These are phyloP conservation scores for Heliamphora pulchella DNA, from an alignment of 179 eudicot species.

Conservation along the genomic window DNA sequence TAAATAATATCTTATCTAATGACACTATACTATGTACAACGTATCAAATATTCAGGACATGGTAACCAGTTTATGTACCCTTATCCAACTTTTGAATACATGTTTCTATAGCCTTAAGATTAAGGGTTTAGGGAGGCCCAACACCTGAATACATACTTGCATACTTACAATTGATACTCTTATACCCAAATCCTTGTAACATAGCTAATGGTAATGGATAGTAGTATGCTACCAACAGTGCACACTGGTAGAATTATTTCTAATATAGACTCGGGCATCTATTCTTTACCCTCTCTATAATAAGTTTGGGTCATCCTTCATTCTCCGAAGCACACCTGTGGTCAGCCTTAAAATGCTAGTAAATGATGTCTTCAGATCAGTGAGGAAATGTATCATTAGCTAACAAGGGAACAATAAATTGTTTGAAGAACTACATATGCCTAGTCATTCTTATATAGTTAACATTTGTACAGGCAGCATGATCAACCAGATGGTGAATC, in stretches of 20 bases:
- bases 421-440: not conserved
- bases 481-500: constrained; percentile 44
- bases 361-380: not conserved
- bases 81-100: no score
- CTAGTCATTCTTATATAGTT: not conserved
- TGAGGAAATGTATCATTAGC: not conserved
- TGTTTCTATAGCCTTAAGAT: no score
- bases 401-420: not conserved
- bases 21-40: no score
- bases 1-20: no score
- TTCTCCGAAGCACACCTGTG: not conserved
- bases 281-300: not conserved
- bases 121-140: not conserved
- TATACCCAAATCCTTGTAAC: not conserved
- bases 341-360: not conserved
- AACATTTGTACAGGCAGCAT: constrained; percentile 28
- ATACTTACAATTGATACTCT: no score
- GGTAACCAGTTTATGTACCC: no score
- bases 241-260: not conserved
- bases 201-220: not conserved
- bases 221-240: constrained; percentile 1
- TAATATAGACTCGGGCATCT: not conserved
- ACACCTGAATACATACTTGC: not conserved
- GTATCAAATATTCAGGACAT: no score
- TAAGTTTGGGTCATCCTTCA: not conserved